These are phyloP conservation scores for Penicillium nucicola DNA, from an alignment of 495 filamentous ascomycete species.

Conservation along the genomic window DNA sequence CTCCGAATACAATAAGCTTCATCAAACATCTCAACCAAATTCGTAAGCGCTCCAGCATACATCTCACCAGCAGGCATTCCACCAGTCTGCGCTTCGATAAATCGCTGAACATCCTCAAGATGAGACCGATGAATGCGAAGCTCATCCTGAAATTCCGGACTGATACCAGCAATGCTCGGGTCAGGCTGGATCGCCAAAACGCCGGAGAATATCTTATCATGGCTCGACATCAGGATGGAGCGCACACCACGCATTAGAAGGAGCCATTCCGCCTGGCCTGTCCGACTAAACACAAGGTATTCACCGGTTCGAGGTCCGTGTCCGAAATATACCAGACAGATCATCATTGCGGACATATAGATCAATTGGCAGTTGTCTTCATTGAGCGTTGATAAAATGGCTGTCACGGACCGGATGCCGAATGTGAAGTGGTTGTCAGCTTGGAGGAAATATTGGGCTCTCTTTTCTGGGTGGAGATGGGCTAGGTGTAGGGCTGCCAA, in stretches of 20 bases:
- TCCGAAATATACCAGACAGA: constrained; percentile 47
- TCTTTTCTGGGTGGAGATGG: constrained; percentile 28
- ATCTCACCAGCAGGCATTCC: neutral
- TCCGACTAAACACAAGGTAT: constrained; percentile 42
- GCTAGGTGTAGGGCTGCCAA: constrained; percentile 43
- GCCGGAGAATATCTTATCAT: constrained; percentile 27
- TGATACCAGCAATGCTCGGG: constrained; percentile 1
- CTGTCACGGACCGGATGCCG: constrained; percentile 42
- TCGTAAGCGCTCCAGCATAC: constrained; percentile 10
- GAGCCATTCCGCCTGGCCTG: constrained; percentile 40
- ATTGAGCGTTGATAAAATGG: constrained; percentile 32
- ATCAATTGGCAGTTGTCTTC: constrained; percentile 40
- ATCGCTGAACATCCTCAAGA: constrained; percentile 8
- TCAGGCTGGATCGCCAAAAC: constrained; percentile 16
- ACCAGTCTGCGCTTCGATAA: constrained; percentile 10
- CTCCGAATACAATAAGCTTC: constrained; percentile 20
- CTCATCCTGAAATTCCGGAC: constrained; percentile 11
- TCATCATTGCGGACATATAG: constrained; percentile 44
- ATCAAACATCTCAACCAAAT: constrained; percentile 16
- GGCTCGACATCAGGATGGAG: constrained; percentile 24
- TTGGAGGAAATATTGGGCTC: constrained; percentile 27
- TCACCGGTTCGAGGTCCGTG: constrained; percentile 36
- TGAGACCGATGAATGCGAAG: constrained; percentile 15
- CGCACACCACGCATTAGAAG: constrained; percentile 43
- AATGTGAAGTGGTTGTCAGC: constrained; percentile 46